These are phyloP conservation scores for Microascus cirrosus DNA, from an alignment of 2,329 filamentous ascomycete species.

Conservation along the genomic window DNA sequence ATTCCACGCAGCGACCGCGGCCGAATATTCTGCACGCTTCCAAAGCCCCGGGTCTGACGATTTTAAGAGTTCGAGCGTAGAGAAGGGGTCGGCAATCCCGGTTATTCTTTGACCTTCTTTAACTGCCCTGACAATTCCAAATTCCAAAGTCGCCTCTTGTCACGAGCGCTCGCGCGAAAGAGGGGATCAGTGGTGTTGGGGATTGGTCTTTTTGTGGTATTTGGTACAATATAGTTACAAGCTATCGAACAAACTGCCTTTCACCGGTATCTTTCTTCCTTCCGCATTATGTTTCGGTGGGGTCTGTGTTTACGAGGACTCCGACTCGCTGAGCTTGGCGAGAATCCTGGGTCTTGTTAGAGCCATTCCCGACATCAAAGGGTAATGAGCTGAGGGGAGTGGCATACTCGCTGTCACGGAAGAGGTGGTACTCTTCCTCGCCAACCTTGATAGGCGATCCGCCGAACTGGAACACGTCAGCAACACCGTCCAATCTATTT, in stretches of 20 bases:
- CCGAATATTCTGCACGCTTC: no score
- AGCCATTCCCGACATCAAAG: not conserved
- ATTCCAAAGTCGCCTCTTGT: no score
- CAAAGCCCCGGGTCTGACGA: no score
- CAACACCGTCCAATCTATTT: not conserved
- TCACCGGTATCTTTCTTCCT: not conserved
- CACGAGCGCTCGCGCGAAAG: no score
- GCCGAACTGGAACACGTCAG: conserved; percentile 55
- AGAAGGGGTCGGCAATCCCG: no score
- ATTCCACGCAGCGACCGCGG: no score
- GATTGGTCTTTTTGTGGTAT: not conserved
- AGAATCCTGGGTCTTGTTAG: conserved; percentile 55
- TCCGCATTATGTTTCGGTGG: not conserved
- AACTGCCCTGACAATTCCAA: no score
- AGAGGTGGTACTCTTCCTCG: conserved; percentile 91
- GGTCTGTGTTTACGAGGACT: not conserved
- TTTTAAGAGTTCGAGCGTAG: no score
- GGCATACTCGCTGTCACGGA: conserved; percentile 95
- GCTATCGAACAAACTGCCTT: not conserved
- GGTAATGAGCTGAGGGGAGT: not conserved
- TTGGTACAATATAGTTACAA: not conserved
- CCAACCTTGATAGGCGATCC: conserved; percentile 94
- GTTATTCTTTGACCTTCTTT: no score
- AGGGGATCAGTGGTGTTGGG: no score
- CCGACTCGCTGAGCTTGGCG: conserved; percentile 68